Base-by-base conservation (phyloP, 2,329 filamentous ascomycete species). In the Colletotrichum sp. region DNA sequence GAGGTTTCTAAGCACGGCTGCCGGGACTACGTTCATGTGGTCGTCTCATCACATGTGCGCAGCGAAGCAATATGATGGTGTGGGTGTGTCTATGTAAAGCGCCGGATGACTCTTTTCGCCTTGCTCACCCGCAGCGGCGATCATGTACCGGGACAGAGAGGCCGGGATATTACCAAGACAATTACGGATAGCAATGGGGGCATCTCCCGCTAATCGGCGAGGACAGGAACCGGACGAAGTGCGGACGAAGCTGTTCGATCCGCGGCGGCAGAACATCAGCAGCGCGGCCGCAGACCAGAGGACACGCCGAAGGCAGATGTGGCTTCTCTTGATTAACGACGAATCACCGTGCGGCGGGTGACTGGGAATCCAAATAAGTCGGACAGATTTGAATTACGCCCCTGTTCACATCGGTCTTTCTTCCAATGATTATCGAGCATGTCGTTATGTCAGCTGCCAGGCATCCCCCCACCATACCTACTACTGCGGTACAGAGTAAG, bases 111-210 rank as follows among this genome's bases (percentile, higher is more conserved):
- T 76, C 71, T 71, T 65, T 22, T 55, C n/a, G 60, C 52, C 65
- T 63, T 64, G 66, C 74, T 74, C 70, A 68, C 70, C 28, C 27
- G 64, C 73, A 75, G 69, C 44, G 64, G 60, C 70, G 73, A 75
- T 75, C 72, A 63, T 32, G 12, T 63, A 68, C 28, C 60, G 22
- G 27, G 60, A 30, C 32, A 34, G 57, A 63, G 15, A 57, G 32
- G 71, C 36, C 72, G 69, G 8, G 39, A 13, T 63, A 59, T 59
- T 68, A 73, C 32, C 30, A 75, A 68, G 22, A 52, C 27, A 16
- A 34, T 32, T 25, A 16, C 27, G 57, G 63, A 39, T 9, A 32
- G 8, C 11, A 57, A 19, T 39, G 57, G 27, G 32, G 13, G n/a
- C 28, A 12, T 16, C 27, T 25, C 34, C 32, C 39, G 32, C 59